A percentile compares a stretch with the other conserved stretches of the same genome.
Conservation (phyloP, 176 grass and related monocot genomes). For the Musa acuminata region DNA sequence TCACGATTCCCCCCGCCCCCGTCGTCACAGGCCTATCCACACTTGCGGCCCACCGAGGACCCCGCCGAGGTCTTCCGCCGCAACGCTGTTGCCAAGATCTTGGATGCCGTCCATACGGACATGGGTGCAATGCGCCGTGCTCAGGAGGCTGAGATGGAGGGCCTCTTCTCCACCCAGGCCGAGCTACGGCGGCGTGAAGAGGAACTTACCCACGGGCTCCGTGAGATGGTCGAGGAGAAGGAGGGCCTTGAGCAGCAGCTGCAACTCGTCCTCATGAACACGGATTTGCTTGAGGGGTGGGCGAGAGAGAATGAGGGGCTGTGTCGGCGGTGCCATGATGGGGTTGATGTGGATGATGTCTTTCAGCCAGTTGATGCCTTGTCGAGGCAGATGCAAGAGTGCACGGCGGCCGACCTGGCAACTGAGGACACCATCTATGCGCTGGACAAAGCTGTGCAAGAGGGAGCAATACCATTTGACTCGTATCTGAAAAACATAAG, state of each 20-base stretch:
- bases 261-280: conserved; percentile 12
- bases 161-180: conserved; percentile 12
- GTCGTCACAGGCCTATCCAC: neutral
- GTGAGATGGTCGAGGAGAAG: conserved; percentile 10
- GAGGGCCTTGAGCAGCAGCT: conserved; percentile 20
- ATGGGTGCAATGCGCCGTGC: neutral
- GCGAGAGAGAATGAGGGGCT: conserved; percentile 3
- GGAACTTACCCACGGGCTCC: neutral
- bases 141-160: conserved; percentile 9
- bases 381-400: conserved; percentile 18
- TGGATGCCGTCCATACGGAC: conserved; percentile 6
- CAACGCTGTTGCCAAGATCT: conserved; percentile 5
- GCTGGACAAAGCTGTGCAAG: conserved; percentile 13
- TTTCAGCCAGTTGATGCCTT: conserved; percentile 4
- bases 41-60: neutral
- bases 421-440: conserved; percentile 17
- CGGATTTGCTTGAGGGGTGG: conserved; percentile 15
- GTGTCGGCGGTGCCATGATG: neutral
- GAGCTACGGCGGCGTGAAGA: conserved; percentile 2
- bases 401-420: conserved; percentile 10
- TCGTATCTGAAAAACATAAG: conserved; percentile 11
- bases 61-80: conserved; percentile 9
- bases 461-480: conserved; percentile 8
- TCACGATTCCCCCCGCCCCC: conserved; percentile 7
- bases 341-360: conserved; percentile 7